Percentiles rank a stretch among this genome's conserved stretches.
Conservation (phyloP, 306 rosid genomes). For the Rosa rugosa region DNA sequence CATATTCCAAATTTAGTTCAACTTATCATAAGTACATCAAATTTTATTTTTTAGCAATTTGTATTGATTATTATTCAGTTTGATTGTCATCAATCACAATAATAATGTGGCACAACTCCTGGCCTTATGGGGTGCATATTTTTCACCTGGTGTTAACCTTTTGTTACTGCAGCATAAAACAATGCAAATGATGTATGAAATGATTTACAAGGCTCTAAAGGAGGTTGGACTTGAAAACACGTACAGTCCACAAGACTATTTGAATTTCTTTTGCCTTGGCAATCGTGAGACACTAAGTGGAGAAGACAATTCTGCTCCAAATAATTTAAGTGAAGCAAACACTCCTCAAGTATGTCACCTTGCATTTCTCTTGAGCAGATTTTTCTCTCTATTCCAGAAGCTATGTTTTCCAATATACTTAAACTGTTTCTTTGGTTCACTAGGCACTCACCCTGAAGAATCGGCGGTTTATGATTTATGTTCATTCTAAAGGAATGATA, state of each 20-base stretch:
- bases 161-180: conserved; percentile 61
- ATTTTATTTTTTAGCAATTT: not conserved
- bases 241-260: conserved; percentile 74
- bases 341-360: conserved; percentile 54
- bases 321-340: conserved; percentile 26
- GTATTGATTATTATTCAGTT: not conserved
- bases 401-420: conserved; percentile 15
- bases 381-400: not conserved
- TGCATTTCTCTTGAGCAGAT: not conserved
- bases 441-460: conserved; percentile 59
- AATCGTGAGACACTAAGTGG: conserved; percentile 61
- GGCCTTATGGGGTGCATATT: not conserved
- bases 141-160: conserved; percentile 23
- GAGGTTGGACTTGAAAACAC: conserved; percentile 68
- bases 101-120: not conserved
- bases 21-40: not conserved
- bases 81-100: not conserved
- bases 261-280: conserved; percentile 95
- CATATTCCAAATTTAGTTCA: not conserved
- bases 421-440: conserved; percentile 2
- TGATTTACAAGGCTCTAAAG: conserved; percentile 60
- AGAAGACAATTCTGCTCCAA: conserved; percentile 5
- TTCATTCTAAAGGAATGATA: conserved; percentile 87
- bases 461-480: conserved; percentile 18
- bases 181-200: conserved; percentile 92